These are phyloP conservation scores for Boletus reticulatus DNA, from an alignment of 768 basidiomycete genomes.

Conservation along the genomic window DNA sequence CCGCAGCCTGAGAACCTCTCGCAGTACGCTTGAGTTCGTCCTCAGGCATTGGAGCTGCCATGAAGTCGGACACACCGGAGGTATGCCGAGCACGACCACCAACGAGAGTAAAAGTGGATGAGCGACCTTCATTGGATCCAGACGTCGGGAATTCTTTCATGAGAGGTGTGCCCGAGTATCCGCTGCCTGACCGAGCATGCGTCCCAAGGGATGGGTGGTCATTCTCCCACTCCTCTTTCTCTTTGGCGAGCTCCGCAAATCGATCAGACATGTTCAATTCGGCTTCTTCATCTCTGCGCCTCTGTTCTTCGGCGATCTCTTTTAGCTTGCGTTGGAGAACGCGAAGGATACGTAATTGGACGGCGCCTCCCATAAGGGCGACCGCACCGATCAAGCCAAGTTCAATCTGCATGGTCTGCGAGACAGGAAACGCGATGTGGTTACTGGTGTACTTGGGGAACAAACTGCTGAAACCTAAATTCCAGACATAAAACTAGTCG, in stretches of 20 bases:
- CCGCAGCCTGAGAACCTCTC: slow-evolving; percentile 46
- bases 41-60: slow-evolving; percentile 57
- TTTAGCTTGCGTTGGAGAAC: slow-evolving; percentile 75
- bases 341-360: slow-evolving; percentile 84
- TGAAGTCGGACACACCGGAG: slow-evolving; percentile 74
- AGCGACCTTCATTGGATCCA: slow-evolving; percentile 43
- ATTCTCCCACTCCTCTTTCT: slow-evolving; percentile 84
- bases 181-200: slow-evolving; percentile 64
- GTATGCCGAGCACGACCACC: slow-evolving; percentile 55
- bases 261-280: slow-evolving; percentile 72
- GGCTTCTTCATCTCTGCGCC: slow-evolving; percentile 68
- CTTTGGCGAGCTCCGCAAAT: slow-evolving; percentile 60
- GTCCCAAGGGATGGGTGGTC: slow-evolving; percentile 67
- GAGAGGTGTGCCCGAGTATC: slow-evolving; percentile 59
- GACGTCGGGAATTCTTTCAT: slow-evolving; percentile 61
- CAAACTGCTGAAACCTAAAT: slow-evolving; percentile 78
- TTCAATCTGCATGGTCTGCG: slow-evolving; percentile 92
- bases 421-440: slow-evolving; percentile 75
- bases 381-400: slow-evolving; percentile 85
- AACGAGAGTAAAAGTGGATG: slow-evolving; percentile 49
- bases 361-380: slow-evolving; percentile 81
- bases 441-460: slow-evolving; percentile 74
- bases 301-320: slow-evolving; percentile 77
- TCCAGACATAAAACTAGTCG: slow-evolving; percentile 89
- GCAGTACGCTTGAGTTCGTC: slow-evolving; percentile 58